Evolutionary conservation across 2,329 filamentous ascomycete genomes (phyloP), one percentile per base, ranked within the genome.

Genomic region (Madurella fahalii): DNA sequence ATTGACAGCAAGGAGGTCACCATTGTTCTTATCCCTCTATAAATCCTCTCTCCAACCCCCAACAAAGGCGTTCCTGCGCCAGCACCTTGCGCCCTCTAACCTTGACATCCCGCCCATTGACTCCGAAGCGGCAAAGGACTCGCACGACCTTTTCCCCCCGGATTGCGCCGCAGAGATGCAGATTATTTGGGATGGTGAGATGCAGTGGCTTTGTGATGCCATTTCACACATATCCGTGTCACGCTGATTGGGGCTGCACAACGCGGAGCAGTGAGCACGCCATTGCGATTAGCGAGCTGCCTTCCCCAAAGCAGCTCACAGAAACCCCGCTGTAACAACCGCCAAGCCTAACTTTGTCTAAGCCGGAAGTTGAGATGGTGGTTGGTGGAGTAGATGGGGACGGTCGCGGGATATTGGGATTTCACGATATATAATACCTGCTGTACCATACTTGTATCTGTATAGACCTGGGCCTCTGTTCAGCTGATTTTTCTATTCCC

Each of bases 141-240:
- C n/a, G n/a, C n/a, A n/a, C n/a, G n/a, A 25, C 25, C 25, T 4
- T 25, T 25, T 25, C 25, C 25, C 25, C 25, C 25, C 7, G 7
- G 25, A 25, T 25, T 3, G 25, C 25, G 2, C 15, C 45, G 50
- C 47, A 47, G 13, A 40, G 15, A 9, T 30, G 52, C 42, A 30
- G 56, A 60, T 60, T 56, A 40, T 12, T 12, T 25, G 11, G 47
- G 12, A 61, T 61, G 57, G 34, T 52, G 60, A 58, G 54, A 62
- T 60, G 52, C 18, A 9, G 56, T 57, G 61, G 57, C 56, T 58
- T 49, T 44, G 39, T 62, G 59, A 53, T 60, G 58, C 52, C 18
- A 62, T 45, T 25, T 9, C 50, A 25, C 18, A 45, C 45, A 37
- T n/a, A 9, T 43, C 8, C 13, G n/a, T 41, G 17, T 40, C 30